A percentile compares a stretch with the other conserved stretches of the same genome.
phyloP scores from a whole-genome alignment of 441 rosid species.

The Adansonia grandidieri region DNA sequence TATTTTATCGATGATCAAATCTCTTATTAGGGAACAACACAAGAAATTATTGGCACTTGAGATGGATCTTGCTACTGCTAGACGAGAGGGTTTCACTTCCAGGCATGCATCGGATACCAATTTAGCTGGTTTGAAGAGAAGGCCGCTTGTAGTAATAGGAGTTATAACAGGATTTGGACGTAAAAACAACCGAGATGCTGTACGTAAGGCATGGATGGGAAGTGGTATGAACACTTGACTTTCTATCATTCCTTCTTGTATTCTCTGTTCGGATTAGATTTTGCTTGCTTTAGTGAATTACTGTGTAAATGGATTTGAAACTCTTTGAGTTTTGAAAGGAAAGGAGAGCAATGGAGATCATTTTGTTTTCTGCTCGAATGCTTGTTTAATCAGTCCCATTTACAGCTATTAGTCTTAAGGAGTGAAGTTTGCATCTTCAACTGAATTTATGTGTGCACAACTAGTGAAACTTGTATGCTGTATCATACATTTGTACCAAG shows the following conservation, averaged over 20 bases:
- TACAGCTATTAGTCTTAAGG: conserved; percentile 7
- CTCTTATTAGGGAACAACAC: conserved; percentile 74
- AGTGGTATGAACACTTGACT: conserved; percentile 54
- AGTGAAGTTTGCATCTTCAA: background rate
- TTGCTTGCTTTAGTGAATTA: background rate
- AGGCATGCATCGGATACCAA: conserved; percentile 44
- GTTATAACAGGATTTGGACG: conserved; percentile 72
- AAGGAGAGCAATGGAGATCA: background rate
- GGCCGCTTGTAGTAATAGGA: conserved; percentile 72
- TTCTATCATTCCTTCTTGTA: background rate
- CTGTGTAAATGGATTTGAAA: background rate
- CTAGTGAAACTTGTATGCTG: background rate
- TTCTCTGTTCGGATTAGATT: background rate
- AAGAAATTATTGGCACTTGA: conserved; percentile 75
- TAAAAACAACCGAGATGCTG: conserved; percentile 80
- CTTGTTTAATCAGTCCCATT: conserved; percentile 13
- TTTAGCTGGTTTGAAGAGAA: conserved; percentile 49
- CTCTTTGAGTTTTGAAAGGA: background rate
- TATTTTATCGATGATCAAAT: background rate
- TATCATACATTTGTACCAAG: background rate
- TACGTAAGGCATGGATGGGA: conserved; percentile 98
- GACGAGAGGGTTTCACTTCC: conserved; percentile 70
- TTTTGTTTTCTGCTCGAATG: background rate
- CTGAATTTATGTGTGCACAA: background rate
- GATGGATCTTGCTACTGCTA: conserved; percentile 69